Evolutionary conservation across 1,284 basidiomycete species (phyloP).

Genomic region (Pterulicium gracile): DNA sequence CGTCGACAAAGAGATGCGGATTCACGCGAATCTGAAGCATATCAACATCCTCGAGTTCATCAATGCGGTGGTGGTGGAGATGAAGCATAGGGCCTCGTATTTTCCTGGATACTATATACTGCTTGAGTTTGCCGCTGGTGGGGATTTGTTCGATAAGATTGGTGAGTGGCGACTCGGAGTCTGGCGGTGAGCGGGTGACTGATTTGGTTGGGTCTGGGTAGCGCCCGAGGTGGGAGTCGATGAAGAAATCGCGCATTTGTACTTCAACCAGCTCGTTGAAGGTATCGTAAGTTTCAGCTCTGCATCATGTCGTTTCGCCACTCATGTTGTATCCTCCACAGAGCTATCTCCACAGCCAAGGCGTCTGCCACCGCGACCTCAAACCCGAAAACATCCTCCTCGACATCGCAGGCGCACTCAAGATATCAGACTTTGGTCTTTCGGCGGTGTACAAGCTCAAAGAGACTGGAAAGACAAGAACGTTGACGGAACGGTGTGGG

Average conservation of each 20-base stretch:
- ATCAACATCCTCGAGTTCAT: slow-evolving; percentile 80
- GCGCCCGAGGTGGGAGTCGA: slow-evolving; percentile 83
- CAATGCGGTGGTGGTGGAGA: slow-evolving; percentile 66
- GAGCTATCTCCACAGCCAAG: slow-evolving; percentile 80
- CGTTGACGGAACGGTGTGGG: slow-evolving; percentile 77
- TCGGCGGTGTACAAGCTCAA: slow-evolving; percentile 89
- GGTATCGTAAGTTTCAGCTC: slow-evolving; percentile 47
- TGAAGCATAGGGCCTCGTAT: slow-evolving; percentile 45
- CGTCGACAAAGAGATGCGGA: slow-evolving; percentile 90
- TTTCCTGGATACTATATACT: slow-evolving; percentile 86
- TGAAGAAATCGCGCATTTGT: slow-evolving; percentile 85
- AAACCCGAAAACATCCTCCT: slow-evolving; percentile 94
- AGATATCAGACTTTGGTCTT: slow-evolving; percentile 93
- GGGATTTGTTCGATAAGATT: slow-evolving; percentile 98
- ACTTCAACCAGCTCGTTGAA: slow-evolving; percentile 81
- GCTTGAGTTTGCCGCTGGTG: slow-evolving; percentile 86
- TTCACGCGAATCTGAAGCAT: slow-evolving; percentile 81
- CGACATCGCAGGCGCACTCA: slow-evolving; percentile 70
- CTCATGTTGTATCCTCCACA: slow-evolving; percentile 22
- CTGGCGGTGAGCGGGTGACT: neutral
- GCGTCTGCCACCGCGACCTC: slow-evolving; percentile 92
- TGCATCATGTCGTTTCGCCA: neutral
- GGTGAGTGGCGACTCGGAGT: slow-evolving; percentile 35
- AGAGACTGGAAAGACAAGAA: slow-evolving; percentile 63
- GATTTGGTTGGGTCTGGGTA: slow-evolving; percentile 17